These are phyloP conservation scores for Fimicolochytrium jonesii DNA, from an alignment of 192 early-diverging fungal genomes.

Conservation along the genomic window DNA sequence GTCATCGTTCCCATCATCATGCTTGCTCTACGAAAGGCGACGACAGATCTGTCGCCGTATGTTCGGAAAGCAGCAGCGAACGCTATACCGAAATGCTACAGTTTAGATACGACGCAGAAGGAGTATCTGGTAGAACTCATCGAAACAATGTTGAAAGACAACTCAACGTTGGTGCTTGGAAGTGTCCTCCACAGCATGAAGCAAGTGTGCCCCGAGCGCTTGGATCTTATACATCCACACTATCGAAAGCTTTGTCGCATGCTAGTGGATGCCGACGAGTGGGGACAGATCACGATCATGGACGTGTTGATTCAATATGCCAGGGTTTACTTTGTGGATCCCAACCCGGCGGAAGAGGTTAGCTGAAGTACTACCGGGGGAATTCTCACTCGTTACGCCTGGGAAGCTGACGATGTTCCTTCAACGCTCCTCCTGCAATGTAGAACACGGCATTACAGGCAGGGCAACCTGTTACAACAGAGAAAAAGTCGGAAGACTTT, in stretches of 20 bases:
- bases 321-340: slow-evolving; percentile 56
- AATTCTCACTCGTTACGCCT: neutral
- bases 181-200: slow-evolving; percentile 80
- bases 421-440: too few species aligned
- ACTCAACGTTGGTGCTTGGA: slow-evolving; percentile 82
- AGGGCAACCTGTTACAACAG: too few species aligned
- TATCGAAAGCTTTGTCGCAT: slow-evolving; percentile 83
- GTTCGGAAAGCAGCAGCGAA: slow-evolving; percentile 90
- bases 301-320: slow-evolving; percentile 78
- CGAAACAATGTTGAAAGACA: slow-evolving; percentile 71
- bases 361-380: too few species aligned
- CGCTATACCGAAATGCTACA: slow-evolving; percentile 83
- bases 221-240: slow-evolving; percentile 83
- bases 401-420: neutral
- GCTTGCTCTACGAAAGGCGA: slow-evolving; percentile 82
- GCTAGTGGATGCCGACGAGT: slow-evolving; percentile 89
- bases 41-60: slow-evolving; percentile 83
- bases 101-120: slow-evolving; percentile 73
- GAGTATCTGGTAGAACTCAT: slow-evolving; percentile 76
- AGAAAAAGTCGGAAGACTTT: slow-evolving; percentile 1
- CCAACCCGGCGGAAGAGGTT: slow-evolving; percentile 32
- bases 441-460: too few species aligned
- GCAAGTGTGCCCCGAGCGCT: slow-evolving; percentile 77
- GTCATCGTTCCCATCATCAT: slow-evolving; percentile 87
- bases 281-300: slow-evolving; percentile 88